Percentiles rank a stretch among this genome's conserved stretches.
These are phyloP conservation scores for Salix dunnii DNA, from an alignment of 345 rosid genomes.

Conservation along the genomic window DNA sequence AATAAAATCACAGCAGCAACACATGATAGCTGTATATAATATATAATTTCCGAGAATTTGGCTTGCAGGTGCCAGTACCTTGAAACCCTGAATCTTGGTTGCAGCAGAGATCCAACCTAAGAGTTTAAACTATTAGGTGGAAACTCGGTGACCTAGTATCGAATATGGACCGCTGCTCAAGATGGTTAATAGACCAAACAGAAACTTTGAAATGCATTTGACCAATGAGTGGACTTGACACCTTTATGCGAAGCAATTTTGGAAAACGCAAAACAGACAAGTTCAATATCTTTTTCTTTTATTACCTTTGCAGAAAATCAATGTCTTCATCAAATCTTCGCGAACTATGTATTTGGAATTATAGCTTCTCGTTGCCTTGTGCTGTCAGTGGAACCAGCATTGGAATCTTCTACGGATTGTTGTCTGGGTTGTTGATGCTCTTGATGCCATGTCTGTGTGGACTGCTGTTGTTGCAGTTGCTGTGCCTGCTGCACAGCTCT, in stretches of 20 bases:
- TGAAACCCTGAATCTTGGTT: not conserved
- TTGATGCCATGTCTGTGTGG: not conserved
- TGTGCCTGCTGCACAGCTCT: constrained; percentile 26
- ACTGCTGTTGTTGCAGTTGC: not conserved
- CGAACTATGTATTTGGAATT: not conserved
- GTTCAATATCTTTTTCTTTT: not conserved
- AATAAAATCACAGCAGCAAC: not conserved
- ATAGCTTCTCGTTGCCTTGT: constrained; percentile 12
- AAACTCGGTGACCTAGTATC: not conserved
- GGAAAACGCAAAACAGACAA: too few species aligned
- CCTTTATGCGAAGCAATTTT: too few species aligned
- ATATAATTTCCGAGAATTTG: not conserved
- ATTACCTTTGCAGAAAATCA: not conserved
- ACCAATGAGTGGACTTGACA: not conserved
- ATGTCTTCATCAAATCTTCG: not conserved
- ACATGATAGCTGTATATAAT: not conserved
- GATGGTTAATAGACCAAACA: not conserved
- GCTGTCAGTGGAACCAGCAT: constrained; percentile 6
- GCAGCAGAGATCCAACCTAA: not conserved
- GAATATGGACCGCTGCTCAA: not conserved
- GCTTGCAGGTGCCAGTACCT: not conserved
- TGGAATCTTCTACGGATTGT: constrained; percentile 10
- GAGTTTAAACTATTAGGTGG: not conserved
- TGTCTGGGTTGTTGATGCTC: constrained; percentile 16
- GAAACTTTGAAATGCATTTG: not conserved